Percentiles rank a stretch among this genome's conserved stretches.
phyloP scores from a whole-genome alignment of 805 yeast genomes.

The Pichia rugopelliculosa region DNA sequence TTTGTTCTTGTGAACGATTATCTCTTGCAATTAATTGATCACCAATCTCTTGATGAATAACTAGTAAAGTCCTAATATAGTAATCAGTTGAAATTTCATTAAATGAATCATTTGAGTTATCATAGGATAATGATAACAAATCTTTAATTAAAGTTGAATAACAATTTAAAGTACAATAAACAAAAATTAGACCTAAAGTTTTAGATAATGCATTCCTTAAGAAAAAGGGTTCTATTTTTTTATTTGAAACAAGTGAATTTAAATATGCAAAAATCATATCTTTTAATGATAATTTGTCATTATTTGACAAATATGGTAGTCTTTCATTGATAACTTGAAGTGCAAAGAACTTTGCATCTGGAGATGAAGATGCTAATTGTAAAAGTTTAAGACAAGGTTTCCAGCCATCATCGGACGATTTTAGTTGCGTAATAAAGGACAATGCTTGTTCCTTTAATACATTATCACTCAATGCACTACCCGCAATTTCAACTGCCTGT shows the following conservation, averaged over 20 bases:
- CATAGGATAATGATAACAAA: slow-evolving; percentile 33
- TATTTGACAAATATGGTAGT: slow-evolving; percentile 36
- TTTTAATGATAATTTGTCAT: slow-evolving; percentile 41
- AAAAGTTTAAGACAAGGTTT: slow-evolving; percentile 46
- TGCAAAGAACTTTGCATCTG: slow-evolving; percentile 56
- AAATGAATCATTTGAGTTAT: slow-evolving; percentile 22
- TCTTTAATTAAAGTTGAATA: slow-evolving; percentile 50
- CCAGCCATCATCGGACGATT: slow-evolving; percentile 49
- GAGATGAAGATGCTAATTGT: slow-evolving; percentile 13
- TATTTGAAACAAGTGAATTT: slow-evolving; percentile 20
- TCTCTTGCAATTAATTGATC: slow-evolving; percentile 78
- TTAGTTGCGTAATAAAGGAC: slow-evolving; percentile 45
- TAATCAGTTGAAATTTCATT: slow-evolving; percentile 52
- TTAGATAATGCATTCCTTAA: slow-evolving; percentile 53
- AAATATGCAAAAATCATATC: slow-evolving; percentile 41
- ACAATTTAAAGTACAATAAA: slow-evolving; percentile 36
- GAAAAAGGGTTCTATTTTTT: slow-evolving; percentile 32
- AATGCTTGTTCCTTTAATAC: slow-evolving; percentile 55
- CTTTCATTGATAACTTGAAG: slow-evolving; percentile 63
- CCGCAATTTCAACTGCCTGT: slow-evolving; percentile 83
- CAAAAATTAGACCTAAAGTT: slow-evolving; percentile 45
- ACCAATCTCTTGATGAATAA: slow-evolving; percentile 87
- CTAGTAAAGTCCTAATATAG: slow-evolving; percentile 62
- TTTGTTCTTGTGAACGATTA: slow-evolving; percentile 53
- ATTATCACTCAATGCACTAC: slow-evolving; percentile 52